Evolutionary conservation across 2,329 filamentous ascomycete genomes (phyloP).

Genomic region (Neofusicoccum parvum): DNA sequence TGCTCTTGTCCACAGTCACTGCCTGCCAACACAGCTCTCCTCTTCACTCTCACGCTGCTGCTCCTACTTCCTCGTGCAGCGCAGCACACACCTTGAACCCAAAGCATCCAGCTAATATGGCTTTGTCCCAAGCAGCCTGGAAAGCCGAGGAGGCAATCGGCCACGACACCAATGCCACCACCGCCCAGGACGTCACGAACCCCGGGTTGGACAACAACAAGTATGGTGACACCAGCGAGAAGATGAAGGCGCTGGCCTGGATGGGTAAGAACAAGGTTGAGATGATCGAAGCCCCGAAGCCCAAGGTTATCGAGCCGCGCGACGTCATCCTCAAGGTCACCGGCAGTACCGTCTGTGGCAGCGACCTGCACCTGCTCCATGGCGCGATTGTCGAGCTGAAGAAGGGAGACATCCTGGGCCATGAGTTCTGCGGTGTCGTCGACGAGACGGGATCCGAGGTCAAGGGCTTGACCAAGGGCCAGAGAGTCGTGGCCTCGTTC

Average conservation of each 20-base stretch:
- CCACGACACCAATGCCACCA: slow-evolving; percentile 66
- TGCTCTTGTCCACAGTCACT: background rate
- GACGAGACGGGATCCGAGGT: slow-evolving; percentile 49
- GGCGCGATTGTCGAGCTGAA: slow-evolving; percentile 51
- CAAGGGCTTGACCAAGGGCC: slow-evolving; percentile 46
- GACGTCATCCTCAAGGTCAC: slow-evolving; percentile 84
- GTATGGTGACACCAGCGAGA: slow-evolving; percentile 46
- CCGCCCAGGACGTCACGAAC: slow-evolving; percentile 63
- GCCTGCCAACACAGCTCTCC: background rate
- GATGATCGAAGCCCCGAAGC: slow-evolving; percentile 69
- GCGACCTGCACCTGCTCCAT: slow-evolving; percentile 61
- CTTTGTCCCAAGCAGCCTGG: slow-evolving; percentile 67
- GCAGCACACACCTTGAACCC: background rate
- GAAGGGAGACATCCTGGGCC: slow-evolving; percentile 55
- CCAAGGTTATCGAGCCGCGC: slow-evolving; percentile 69
- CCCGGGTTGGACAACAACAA: slow-evolving; percentile 46
- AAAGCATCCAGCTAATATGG: slow-evolving; percentile 47
- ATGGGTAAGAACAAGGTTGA: slow-evolving; percentile 75
- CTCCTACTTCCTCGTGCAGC: background rate
- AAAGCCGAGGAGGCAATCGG: slow-evolving; percentile 68
- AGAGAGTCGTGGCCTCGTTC: slow-evolving; percentile 79
- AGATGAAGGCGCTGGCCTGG: slow-evolving; percentile 82
- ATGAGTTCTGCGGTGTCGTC: slow-evolving; percentile 56
- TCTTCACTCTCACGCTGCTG: background rate
- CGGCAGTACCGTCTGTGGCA: slow-evolving; percentile 63